Conservation (phyloP, 2,329 filamentous ascomycete species). For the Fusarium concolor region DNA sequence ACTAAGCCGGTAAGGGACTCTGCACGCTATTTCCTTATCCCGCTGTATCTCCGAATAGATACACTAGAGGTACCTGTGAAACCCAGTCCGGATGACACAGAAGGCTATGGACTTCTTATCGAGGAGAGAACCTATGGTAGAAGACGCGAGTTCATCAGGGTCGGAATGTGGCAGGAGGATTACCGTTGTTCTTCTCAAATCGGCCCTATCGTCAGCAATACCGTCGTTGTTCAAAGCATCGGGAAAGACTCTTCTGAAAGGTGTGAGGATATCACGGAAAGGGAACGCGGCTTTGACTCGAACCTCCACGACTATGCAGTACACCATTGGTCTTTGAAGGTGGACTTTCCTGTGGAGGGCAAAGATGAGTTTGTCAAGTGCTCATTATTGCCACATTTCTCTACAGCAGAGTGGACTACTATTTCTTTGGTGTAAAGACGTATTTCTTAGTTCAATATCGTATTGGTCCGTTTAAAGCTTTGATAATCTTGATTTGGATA, state of each 20-base stretch:
- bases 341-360: not conserved
- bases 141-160: not conserved
- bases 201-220: not conserved
- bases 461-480: too few relatives aligned
- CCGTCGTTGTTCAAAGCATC: not conserved
- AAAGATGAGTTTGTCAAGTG: not conserved
- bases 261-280: not conserved
- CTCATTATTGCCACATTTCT: not conserved
- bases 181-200: not conserved
- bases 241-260: too few relatives aligned
- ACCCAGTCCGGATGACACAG: not conserved
- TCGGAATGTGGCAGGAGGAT: not conserved
- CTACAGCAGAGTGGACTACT: not conserved
- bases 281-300: not conserved
- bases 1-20: not conserved
- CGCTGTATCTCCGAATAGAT: not conserved
- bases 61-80: not conserved
- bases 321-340: not conserved
- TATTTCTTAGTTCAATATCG: too few relatives aligned
- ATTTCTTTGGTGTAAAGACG: not conserved
- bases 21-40: accelerated
- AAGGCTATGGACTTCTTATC: not conserved
- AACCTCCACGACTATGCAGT: not conserved
- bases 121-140: not conserved
- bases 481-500: too few relatives aligned